Conservation (phyloP, 139 green algal species). For the Coelastrella sp. region DNA sequence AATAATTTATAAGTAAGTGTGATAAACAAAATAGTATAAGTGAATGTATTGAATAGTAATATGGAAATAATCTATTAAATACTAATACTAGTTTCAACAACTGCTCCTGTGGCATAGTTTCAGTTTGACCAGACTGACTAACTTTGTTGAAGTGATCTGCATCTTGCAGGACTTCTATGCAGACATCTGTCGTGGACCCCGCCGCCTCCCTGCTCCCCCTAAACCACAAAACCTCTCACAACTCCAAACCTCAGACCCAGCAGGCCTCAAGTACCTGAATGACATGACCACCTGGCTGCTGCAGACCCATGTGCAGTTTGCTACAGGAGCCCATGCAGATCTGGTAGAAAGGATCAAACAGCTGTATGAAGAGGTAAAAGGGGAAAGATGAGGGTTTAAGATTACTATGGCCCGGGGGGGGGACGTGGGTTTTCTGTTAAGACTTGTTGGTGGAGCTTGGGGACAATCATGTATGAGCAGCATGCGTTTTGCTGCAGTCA, state of each 20-base stretch:
- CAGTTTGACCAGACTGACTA: neutral
- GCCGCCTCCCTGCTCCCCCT: neutral
- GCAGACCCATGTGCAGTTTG: slow-evolving; percentile 34
- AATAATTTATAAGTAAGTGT: too few relatives aligned
- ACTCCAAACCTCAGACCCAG: neutral
- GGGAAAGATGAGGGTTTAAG: too few relatives aligned
- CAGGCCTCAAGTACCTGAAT: slow-evolving; percentile 26
- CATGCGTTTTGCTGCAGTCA: too few relatives aligned
- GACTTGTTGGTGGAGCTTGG: too few relatives aligned
- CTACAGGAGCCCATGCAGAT: slow-evolving; percentile 17
- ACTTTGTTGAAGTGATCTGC: neutral
- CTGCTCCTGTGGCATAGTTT: too few relatives aligned
- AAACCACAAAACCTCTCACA: neutral
- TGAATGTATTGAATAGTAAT: too few relatives aligned
- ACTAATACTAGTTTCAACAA: too few relatives aligned
- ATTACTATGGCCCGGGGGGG: too few relatives aligned
- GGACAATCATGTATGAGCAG: too few relatives aligned
- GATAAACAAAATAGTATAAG: too few relatives aligned
- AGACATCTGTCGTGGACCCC: slow-evolving; percentile 22
- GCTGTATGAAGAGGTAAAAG: slow-evolving; percentile 32
- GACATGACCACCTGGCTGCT: slow-evolving; percentile 20
- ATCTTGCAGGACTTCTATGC: slow-evolving; percentile 31
- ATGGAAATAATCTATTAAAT: too few relatives aligned
- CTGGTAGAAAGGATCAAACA: slow-evolving; percentile 2
- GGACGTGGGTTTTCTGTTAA: too few relatives aligned